A percentile compares a stretch with the other conserved stretches of the same genome.
These are phyloP conservation scores for Phialophora chinensis DNA, from an alignment of 2,329 filamentous ascomycete species.

Conservation along the genomic window DNA sequence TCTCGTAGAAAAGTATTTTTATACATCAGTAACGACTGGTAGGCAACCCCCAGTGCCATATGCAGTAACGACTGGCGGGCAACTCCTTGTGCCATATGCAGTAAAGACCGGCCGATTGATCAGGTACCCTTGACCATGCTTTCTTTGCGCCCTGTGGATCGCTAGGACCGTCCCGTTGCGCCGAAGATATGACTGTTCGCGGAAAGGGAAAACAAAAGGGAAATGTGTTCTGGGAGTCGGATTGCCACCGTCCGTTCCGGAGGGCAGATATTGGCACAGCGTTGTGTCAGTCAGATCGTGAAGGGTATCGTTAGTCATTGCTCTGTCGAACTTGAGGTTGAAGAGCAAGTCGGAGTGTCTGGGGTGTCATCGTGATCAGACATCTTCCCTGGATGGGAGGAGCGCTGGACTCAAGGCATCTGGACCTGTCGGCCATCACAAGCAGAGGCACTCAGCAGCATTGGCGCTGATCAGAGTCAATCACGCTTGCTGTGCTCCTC, in stretches of 20 bases:
- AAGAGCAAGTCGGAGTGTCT: not conserved
- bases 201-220: not conserved
- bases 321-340: not conserved
- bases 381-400: not conserved
- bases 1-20: slow-evolving; percentile 1
- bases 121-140: not conserved
- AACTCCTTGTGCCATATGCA: not conserved
- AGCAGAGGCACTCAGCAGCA: not conserved
- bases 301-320: not conserved
- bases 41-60: not conserved
- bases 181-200: not conserved
- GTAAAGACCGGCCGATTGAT: slow-evolving; percentile 5
- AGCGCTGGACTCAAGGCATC: not conserved
- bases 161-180: not conserved
- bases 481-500: slow-evolving; percentile 40
- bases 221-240: not conserved
- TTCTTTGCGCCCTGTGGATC: not conserved
- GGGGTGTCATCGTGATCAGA: not conserved
- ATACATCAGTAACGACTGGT: slow-evolving; percentile 24
- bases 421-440: not conserved
- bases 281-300: not conserved
- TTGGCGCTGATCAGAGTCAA: slow-evolving; percentile 5
- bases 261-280: not conserved
- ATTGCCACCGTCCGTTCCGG: not conserved
- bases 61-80: not conserved